Base-by-base conservation (phyloP, 1,284 basidiomycete genomes). In the Lignosus rhinocerotis region DNA sequence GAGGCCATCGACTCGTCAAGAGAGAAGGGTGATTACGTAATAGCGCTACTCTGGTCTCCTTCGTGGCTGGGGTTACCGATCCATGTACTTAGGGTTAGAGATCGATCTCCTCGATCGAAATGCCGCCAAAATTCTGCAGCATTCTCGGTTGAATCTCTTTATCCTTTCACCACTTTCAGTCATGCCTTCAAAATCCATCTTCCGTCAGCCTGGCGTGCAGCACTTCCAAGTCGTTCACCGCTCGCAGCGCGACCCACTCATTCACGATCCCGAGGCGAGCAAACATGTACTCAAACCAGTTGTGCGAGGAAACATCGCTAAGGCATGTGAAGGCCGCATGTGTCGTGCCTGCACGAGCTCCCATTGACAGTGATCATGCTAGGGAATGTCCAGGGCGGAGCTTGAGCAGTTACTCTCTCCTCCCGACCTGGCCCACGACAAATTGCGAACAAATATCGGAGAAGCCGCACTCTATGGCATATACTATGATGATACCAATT, bases 181-280 rank as follows among this genome's bases (percentile, higher is more conserved):
- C 44, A 90, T 90, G 87, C 78, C 88, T 51, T 76, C 78, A 65
- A 92, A 88, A 74, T 96, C 94, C 31, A 87, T 95, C 68, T 99
- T 93, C 78, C 88, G 94, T 64, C 88, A 88, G 67, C 91, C 94
- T 10, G 90, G 92, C 6, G 87, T 91, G 56, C 87, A 92, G 72
- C 94, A 98, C 74, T 98, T 96, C 69, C 94, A 98, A 79, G 90
- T 99, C 50, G 96, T 99, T 30, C 95, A 99, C 73, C 85, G 97
- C 61, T 98, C 96, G 10, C 94, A 96, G 70, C 81, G 96, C 56
- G 97, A 99, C 76, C 96, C 97, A 2, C 85, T 97, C 49, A 93
- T 95, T 67, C 90, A 98, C 72, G 96, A 99, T 68, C 88, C 93
- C 2, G 93, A 96, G 59, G 94, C 94, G 0, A 88, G 88, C 59